Percentiles rank a stretch among this genome's conserved stretches.
Evolutionary conservation across 2,329 filamentous ascomycete species (phyloP).

Genomic region (Paracoccidioides brasiliensis): DNA sequence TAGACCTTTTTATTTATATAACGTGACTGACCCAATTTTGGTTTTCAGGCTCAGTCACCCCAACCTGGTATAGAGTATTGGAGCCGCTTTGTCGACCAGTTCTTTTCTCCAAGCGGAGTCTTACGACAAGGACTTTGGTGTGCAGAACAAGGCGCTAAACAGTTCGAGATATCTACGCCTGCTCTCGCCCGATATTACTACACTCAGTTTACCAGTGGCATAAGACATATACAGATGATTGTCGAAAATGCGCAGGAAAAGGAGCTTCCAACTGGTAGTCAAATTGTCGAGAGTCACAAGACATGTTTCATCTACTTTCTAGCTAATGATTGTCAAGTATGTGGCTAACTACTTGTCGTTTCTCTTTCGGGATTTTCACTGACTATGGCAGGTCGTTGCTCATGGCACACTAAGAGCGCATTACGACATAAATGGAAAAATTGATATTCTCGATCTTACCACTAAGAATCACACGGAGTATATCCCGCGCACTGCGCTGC

Average conservation of each 20-base stretch:
- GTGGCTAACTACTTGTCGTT: slow-evolving; percentile 18
- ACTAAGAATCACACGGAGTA: slow-evolving; percentile 71
- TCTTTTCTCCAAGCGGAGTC: slow-evolving; percentile 66
- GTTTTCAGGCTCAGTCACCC: slow-evolving; percentile 40
- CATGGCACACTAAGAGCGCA: slow-evolving; percentile 64
- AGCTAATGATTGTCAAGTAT: slow-evolving; percentile 66
- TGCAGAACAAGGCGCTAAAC: slow-evolving; percentile 51
- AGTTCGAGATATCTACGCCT: slow-evolving; percentile 73
- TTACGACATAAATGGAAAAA: slow-evolving; percentile 65
- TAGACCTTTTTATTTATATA: background rate
- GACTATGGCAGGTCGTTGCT: slow-evolving; percentile 51
- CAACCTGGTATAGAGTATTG: slow-evolving; percentile 57
- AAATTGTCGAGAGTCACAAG: slow-evolving; percentile 61
- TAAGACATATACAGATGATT: slow-evolving; percentile 73
- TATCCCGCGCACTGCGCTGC: slow-evolving; percentile 52
- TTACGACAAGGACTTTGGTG: slow-evolving; percentile 57
- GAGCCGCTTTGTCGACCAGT: slow-evolving; percentile 64
- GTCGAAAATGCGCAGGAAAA: slow-evolving; percentile 55
- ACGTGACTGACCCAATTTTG: background rate
- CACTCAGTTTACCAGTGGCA: slow-evolving; percentile 75
- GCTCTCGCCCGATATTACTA: slow-evolving; percentile 80
- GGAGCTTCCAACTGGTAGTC: slow-evolving; percentile 47
- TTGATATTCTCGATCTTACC: slow-evolving; percentile 74
- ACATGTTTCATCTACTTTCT: slow-evolving; percentile 85
- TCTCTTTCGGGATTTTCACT: background rate